Conservation (phyloP, 2,329 filamentous ascomycete genomes). For the Claviceps humidiphila region DNA sequence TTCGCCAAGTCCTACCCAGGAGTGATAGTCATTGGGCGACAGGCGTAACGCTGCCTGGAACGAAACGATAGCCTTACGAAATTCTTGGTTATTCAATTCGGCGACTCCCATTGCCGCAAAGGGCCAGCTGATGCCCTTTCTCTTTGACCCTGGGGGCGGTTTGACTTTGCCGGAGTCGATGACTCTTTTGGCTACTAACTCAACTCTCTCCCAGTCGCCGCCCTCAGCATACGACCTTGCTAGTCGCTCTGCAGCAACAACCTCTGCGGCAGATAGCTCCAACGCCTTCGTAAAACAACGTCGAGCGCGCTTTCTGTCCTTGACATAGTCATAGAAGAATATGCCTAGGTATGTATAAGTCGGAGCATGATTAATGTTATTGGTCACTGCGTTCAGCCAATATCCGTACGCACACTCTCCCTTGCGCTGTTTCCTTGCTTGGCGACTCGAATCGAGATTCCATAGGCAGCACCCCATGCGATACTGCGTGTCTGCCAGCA, state of each 20-base stretch:
- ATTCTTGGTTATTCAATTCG: slow-evolving; percentile 88
- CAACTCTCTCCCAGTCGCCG: slow-evolving; percentile 92
- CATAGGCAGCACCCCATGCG: slow-evolving; percentile 78
- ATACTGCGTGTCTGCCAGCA: slow-evolving; percentile 79
- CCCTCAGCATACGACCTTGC: slow-evolving; percentile 78
- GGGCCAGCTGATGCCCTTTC: slow-evolving; percentile 89
- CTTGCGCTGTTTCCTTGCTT: slow-evolving; percentile 64
- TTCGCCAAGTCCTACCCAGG: slow-evolving; percentile 92
- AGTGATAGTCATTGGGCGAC: slow-evolving; percentile 78
- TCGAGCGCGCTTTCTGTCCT: slow-evolving; percentile 74
- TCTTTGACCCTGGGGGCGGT: slow-evolving; percentile 82
- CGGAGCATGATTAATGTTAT: slow-evolving; percentile 75
- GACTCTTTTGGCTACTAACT: slow-evolving; percentile 78
- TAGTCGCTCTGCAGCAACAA: slow-evolving; percentile 75
- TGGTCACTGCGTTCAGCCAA: slow-evolving; percentile 74
- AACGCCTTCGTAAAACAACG: slow-evolving; percentile 94
- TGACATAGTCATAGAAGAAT: slow-evolving; percentile 83
- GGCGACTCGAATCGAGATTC: slow-evolving; percentile 62
- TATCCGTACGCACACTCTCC: slow-evolving; percentile 60
- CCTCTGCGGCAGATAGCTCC: slow-evolving; percentile 76
- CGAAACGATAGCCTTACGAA: slow-evolving; percentile 73
- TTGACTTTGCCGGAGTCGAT: slow-evolving; percentile 90
- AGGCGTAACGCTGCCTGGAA: slow-evolving; percentile 84
- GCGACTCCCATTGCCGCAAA: slow-evolving; percentile 88
- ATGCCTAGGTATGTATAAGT: slow-evolving; percentile 83